A percentile compares a stretch with the other conserved stretches of the same genome.
These are phyloP conservation scores for Cyclotella choctawhatcheeana DNA, from an alignment of 108 stramenopile species.

Conservation along the genomic window DNA sequence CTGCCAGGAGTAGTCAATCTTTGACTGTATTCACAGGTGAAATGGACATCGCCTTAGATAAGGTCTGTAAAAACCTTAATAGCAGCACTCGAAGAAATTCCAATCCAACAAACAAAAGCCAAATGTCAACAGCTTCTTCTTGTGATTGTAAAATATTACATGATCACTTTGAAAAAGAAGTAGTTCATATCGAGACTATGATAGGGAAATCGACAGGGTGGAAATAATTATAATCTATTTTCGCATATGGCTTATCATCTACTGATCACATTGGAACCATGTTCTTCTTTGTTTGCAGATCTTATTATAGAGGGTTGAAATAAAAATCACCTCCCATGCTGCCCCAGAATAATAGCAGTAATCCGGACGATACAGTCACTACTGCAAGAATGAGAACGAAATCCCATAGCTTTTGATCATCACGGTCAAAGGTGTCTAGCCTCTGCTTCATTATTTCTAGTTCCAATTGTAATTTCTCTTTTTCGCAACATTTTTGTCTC, in stretches of 20 bases:
- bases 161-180: slow-evolving; percentile 16
- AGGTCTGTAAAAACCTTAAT: not conserved
- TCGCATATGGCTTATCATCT: no score
- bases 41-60: slow-evolving; percentile 18
- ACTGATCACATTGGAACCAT: no score
- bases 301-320: no score
- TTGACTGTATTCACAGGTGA: slow-evolving; percentile 1
- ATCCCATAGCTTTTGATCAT: not conserved
- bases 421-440: not conserved
- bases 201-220: not conserved
- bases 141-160: slow-evolving; percentile 4
- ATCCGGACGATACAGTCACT: not conserved
- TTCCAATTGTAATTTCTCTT: slow-evolving; percentile 6
- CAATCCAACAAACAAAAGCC: not conserved
- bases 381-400: not conserved
- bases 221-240: not conserved
- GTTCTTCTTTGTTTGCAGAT: no score
- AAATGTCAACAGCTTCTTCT: slow-evolving; percentile 10
- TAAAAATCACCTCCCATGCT: not conserved
- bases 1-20: slow-evolving; percentile 12
- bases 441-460: not conserved
- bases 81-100: slow-evolving; percentile 21
- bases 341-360: slow-evolving; percentile 2
- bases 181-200: not conserved
- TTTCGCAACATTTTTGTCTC: slow-evolving; percentile 18